These are phyloP conservation scores for Niebla homalea DNA, from an alignment of 495 filamentous ascomycete species.

Conservation along the genomic window DNA sequence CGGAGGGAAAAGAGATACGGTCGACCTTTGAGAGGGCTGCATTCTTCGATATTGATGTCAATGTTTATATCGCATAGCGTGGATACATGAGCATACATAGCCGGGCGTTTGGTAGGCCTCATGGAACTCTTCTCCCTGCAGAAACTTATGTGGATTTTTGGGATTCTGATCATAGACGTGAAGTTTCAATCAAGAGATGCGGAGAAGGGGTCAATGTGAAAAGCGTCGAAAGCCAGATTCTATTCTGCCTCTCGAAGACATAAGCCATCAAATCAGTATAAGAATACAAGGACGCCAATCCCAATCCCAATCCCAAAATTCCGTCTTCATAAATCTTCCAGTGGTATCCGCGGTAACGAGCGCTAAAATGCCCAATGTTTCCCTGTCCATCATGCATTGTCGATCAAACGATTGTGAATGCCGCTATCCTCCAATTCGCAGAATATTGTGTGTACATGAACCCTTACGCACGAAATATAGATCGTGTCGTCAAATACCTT, in stretches of 20 bases:
- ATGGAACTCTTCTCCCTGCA: neutral
- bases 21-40: neutral
- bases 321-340: neutral
- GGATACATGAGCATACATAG: neutral
- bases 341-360: constrained; percentile 5
- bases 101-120: neutral
- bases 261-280: too few species aligned
- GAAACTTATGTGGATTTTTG: too few species aligned
- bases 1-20: neutral
- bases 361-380: constrained; percentile 2
- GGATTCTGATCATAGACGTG: too few species aligned
- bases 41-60: neutral
- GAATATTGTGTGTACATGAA: too few species aligned
- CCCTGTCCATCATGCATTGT: neutral
- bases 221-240: too few species aligned
- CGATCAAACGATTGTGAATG: neutral
- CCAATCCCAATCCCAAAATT: too few species aligned
- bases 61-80: neutral
- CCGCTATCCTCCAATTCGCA: neutral
- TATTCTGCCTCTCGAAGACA: too few species aligned
- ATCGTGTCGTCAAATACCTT: too few species aligned
- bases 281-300: too few species aligned
- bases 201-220: too few species aligned
- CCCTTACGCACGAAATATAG: too few species aligned
- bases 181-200: too few species aligned